phyloP scores from a whole-genome alignment of 108 stramenopile species.

The Cyclostephanos invisitatus region DNA sequence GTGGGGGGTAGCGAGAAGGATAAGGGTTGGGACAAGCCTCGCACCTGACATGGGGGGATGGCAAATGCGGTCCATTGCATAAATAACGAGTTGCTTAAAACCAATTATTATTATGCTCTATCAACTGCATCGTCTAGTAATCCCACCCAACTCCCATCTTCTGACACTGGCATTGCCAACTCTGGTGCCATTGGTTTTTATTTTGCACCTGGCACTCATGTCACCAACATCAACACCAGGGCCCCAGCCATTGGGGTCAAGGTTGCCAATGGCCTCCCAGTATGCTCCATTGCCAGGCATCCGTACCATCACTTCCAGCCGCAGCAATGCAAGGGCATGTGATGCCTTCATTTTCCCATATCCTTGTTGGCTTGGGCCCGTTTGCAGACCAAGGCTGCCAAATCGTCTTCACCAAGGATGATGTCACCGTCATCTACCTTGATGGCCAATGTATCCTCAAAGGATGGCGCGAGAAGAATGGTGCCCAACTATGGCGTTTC shows the following conservation, averaged over 20 bases:
- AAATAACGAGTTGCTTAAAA: neutral
- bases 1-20: neutral
- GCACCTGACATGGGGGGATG: conserved; percentile 1
- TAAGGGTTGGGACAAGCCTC: neutral
- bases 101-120: neutral
- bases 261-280: neutral
- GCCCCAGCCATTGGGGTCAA: neutral
- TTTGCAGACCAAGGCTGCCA: conserved; percentile 6
- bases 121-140: neutral
- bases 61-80: neutral
- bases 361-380: neutral
- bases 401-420: conserved; percentile 1
- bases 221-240: neutral
- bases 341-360: conserved; percentile 20
- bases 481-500: neutral
- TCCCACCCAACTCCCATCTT: neutral
- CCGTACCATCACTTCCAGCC: neutral
- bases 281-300: neutral
- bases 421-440: conserved; percentile 2
- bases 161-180: neutral
- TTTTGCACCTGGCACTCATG: neutral
- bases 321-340: neutral
- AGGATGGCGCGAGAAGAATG: neutral
- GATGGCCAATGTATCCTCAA: neutral
- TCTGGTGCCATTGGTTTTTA: neutral